A percentile compares a stretch with the other conserved stretches of the same genome.
Conservation (phyloP, 768 basidiomycete species). For the Psilocybe tampanensis region DNA sequence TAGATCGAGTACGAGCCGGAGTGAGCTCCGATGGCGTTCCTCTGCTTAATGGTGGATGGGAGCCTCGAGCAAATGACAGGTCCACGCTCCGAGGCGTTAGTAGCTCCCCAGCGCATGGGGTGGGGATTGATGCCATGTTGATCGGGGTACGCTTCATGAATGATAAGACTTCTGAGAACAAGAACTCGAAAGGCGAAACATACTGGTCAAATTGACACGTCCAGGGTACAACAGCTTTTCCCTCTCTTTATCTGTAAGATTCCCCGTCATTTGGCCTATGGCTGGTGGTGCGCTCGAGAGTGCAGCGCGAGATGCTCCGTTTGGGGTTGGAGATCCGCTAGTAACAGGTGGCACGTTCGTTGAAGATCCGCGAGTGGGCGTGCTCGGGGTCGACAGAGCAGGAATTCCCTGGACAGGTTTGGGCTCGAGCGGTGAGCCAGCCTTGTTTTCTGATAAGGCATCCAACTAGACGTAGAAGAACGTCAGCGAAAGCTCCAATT, state of each 20-base stretch:
- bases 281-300: slow-evolving; percentile 14
- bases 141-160: slow-evolving; percentile 77
- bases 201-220: slow-evolving; percentile 83
- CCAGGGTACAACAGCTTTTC: slow-evolving; percentile 81
- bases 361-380: slow-evolving; percentile 18
- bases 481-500: no score
- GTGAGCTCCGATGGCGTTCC: slow-evolving; percentile 94
- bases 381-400: slow-evolving; percentile 15
- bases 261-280: slow-evolving; percentile 4
- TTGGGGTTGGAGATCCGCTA: not conserved
- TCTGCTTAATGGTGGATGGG: slow-evolving; percentile 78
- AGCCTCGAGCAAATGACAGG: slow-evolving; percentile 90
- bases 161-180: slow-evolving; percentile 4
- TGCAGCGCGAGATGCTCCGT: slow-evolving; percentile 3
- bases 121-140: slow-evolving; percentile 86
- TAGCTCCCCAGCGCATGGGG: no score
- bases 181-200: slow-evolving; percentile 24
- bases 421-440: slow-evolving; percentile 31
- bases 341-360: not conserved
- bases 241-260: slow-evolving; percentile 58
- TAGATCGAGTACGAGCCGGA: slow-evolving; percentile 95
- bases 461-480: slow-evolving; percentile 47
- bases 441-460: slow-evolving; percentile 33
- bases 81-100: slow-evolving; percentile 68
- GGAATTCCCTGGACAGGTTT: slow-evolving; percentile 22